Percentiles rank a stretch among this genome's conserved stretches.
These are phyloP conservation scores for Liquidambar formosana DNA, from an alignment of 164 flowering plant genomes.

Conservation along the genomic window DNA sequence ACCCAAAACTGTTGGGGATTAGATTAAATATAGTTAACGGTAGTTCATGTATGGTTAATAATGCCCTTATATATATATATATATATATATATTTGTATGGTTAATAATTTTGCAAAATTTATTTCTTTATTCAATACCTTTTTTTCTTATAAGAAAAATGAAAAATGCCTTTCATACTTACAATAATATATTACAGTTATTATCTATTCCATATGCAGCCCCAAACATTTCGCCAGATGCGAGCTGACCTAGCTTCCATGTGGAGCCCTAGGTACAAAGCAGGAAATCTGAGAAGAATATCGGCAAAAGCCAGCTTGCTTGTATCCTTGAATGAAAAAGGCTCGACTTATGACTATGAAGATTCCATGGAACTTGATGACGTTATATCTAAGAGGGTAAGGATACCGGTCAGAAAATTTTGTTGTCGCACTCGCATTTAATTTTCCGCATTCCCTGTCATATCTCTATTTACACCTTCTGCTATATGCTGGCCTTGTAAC, in stretches of 20 bases:
- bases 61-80: no score
- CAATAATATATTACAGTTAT: neutral
- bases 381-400: conserved; percentile 61
- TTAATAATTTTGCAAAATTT: no score
- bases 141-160: no score
- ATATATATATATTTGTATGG: no score
- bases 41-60: no score
- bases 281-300: conserved; percentile 51
- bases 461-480: neutral
- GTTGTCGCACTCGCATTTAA: neutral
- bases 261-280: conserved; percentile 58
- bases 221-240: conserved; percentile 59
- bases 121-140: no score
- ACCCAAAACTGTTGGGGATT: no score
- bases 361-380: conserved; percentile 27
- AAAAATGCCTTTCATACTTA: no score
- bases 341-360: conserved; percentile 23
- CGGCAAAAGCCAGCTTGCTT: conserved; percentile 32
- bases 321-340: conserved; percentile 27
- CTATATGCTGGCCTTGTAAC: no score
- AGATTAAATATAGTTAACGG: no score
- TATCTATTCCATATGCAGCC: conserved; percentile 51
- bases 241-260: conserved; percentile 87
- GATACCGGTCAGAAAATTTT: neutral
- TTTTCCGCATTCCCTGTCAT: neutral